phyloP scores from a whole-genome alignment of 2,329 filamentous ascomycete species.

The Colletotrichum sp. region DNA sequence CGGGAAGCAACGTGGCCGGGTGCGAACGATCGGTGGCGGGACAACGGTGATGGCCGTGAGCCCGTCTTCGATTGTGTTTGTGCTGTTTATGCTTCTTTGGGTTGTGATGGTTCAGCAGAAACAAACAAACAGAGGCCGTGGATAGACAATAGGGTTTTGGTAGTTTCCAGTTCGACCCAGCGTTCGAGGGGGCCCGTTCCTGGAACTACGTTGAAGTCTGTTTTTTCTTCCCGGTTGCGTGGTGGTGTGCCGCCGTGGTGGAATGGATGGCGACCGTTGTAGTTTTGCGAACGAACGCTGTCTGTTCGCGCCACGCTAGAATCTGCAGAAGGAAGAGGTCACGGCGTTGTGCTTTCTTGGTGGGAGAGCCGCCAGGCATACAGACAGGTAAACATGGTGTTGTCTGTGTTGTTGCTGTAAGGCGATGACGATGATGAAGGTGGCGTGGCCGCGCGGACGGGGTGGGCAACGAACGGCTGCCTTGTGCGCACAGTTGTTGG shows the following conservation, averaged over 20 bases:
- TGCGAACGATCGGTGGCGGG: neutral
- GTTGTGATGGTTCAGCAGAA: neutral
- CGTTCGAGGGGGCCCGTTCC: neutral
- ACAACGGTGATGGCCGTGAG: neutral
- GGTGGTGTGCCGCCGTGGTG: neutral
- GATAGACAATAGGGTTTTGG: neutral
- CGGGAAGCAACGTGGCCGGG: constrained; percentile 5
- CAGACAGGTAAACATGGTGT: neutral
- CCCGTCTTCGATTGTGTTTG: neutral
- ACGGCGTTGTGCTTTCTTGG: neutral
- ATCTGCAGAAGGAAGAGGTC: neutral
- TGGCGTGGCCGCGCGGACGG: neutral
- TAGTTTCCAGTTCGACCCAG: neutral
- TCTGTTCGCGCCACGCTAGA: constrained; percentile 15
- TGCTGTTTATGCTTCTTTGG: neutral
- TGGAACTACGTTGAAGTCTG: neutral
- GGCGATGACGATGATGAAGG: neutral
- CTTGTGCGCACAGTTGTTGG: neutral
- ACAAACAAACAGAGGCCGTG: neutral
- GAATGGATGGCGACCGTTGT: constrained; percentile 1
- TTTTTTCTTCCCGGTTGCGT: neutral
- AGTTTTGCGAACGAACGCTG: neutral
- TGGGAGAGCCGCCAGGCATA: neutral
- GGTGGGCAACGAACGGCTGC: neutral
- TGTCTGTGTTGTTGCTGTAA: neutral